phyloP scores from a whole-genome alignment of 2,329 filamentous ascomycete species.

The Blumeria hordei region DNA sequence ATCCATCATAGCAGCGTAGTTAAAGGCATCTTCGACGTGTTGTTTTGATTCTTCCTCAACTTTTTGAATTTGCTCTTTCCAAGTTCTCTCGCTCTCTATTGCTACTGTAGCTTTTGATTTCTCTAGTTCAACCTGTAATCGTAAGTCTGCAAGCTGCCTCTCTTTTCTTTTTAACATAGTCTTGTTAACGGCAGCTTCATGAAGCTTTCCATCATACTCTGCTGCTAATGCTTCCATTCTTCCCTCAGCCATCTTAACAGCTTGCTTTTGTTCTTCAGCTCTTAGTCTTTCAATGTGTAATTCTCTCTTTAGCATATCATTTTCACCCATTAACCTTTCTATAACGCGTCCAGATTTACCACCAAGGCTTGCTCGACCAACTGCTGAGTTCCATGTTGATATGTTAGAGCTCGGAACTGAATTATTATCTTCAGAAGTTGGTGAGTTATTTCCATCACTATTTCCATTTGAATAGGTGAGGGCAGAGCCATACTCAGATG shows the following conservation, averaged over 20 bases:
- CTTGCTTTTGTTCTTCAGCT: conserved; percentile 47
- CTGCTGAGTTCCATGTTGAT: conserved; percentile 34
- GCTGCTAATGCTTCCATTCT: conserved; percentile 43
- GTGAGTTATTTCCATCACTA: neutral
- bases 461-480: conserved; percentile 6
- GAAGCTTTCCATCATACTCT: conserved; percentile 44
- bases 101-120: conserved; percentile 34
- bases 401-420: neutral
- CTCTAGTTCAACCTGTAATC: conserved; percentile 38
- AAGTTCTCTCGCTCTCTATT: conserved; percentile 32
- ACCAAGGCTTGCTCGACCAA: conserved; percentile 38
- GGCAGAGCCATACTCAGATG: conserved; percentile 13
- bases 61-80: conserved; percentile 39
- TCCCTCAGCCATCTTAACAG: conserved; percentile 40
- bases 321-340: conserved; percentile 59
- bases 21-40: conserved; percentile 41
- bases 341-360: conserved; percentile 60
- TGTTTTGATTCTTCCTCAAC: conserved; percentile 31
- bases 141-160: conserved; percentile 46
- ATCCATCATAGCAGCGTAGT: conserved; percentile 40
- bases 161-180: conserved; percentile 48
- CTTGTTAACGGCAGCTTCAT: conserved; percentile 49
- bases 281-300: conserved; percentile 38
- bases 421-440: conserved; percentile 4
- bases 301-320: conserved; percentile 53